Evolutionary conservation across 306 rosid species (phyloP).

Genomic region (Glycine latifolia): DNA sequence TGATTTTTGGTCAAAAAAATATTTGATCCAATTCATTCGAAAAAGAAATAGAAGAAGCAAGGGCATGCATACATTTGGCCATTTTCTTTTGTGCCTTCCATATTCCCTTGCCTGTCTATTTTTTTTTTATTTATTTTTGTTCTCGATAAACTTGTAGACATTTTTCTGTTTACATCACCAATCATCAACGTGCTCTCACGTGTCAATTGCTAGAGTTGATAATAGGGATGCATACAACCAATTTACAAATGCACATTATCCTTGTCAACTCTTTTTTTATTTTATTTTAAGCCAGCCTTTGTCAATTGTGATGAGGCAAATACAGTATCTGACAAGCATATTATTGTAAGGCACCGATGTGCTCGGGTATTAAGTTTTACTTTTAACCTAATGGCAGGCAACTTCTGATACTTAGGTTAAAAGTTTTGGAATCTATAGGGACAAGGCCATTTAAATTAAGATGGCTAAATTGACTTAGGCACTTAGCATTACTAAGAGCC

Average conservation of each 20-base stretch:
- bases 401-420: constrained; percentile 44
- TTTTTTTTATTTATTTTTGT: background rate
- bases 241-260: constrained; percentile 26
- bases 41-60: too few relatives aligned
- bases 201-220: constrained; percentile 44
- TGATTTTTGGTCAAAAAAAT: too few relatives aligned
- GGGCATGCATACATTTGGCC: background rate
- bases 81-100: constrained; percentile 12
- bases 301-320: constrained; percentile 34
- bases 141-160: constrained; percentile 31
- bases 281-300: background rate
- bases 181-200: constrained; percentile 60
- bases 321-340: constrained; percentile 74
- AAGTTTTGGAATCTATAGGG: constrained; percentile 49
- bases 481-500: constrained; percentile 30
- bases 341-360: constrained; percentile 49
- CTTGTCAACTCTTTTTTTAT: constrained; percentile 37
- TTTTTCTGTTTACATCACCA: constrained; percentile 43
- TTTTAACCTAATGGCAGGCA: constrained; percentile 62
- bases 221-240: constrained; percentile 42
- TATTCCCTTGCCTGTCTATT: background rate
- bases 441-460: constrained; percentile 40
- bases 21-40: too few relatives aligned
- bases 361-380: constrained; percentile 43
- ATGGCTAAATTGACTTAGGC: constrained; percentile 40